Base-by-base conservation (phyloP, 345 rosid genomes). In the Noccaea bulbosa region DNA sequence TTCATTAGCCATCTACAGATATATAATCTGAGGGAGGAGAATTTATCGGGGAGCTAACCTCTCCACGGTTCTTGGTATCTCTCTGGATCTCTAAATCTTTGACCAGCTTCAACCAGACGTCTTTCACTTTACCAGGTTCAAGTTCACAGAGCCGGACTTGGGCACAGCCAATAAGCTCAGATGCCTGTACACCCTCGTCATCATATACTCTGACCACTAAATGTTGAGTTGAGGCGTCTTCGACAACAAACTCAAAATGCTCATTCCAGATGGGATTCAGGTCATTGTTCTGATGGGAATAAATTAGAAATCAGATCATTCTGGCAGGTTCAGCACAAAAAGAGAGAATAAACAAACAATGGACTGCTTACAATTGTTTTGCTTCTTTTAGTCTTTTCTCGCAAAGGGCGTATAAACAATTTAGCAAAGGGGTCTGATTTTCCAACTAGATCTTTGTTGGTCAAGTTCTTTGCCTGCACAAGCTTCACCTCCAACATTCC, bases 191-290 rank as follows among this genome's bases (percentile, higher is more conserved):
- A 54, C 99, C 99, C 69, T 95, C 99, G 59, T 92, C 92, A 73
- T 95, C 99, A 71, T 81, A 92, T 73, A 95, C 65, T 77, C 81
- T 90, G 51, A 92, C 92, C 70, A 87, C 87, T 85, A 95, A 73
- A 80, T 92, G 97, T 70, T 95, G 99, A 45, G 99, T 92, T 57
- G 96, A 79, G 20, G 81, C 82, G 69, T 95, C 99, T 79, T 95
- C 99, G 8, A 95, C 84, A 57, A 84, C 74, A 73, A 95, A 95
- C 66, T 90, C 97, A 64, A 83, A 92, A 78, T 95, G 98, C 69
- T 95, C 99, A 73, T 95, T 95, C 99, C 99, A 95, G 60, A 95
- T 82, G 55, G 99, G 99, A 81, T 88, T 95, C 74, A 95, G 78
- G 14, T 92, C 97, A 73, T 95, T 95, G 83, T 83, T 95, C 99